Base-by-base conservation (phyloP, 306 rosid genomes). In the Castanopsis chinensis region DNA sequence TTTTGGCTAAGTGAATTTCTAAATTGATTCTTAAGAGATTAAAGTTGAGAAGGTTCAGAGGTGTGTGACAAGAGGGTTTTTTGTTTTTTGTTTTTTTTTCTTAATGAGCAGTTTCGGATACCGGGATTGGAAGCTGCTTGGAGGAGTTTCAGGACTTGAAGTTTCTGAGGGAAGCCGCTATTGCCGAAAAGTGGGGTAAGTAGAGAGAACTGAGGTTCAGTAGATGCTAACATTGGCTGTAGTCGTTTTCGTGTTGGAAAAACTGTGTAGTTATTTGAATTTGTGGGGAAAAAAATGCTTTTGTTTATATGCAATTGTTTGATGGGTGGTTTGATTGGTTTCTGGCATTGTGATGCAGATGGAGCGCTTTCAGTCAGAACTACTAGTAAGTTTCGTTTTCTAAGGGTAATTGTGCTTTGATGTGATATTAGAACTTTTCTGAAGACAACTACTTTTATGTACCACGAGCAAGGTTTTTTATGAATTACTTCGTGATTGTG, bases 281-380 rank as follows among this genome's bases (percentile, higher is more conserved):
- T 56, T 74, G 55, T 43, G 41, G 56, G 18, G 28, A 37, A 2
- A 37, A 2, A 65, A 43, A 49, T 49, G 53, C 4, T 3, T 49
- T 49, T 12, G 1, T 68, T 23, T 41, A 32, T 41, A 54, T 1
- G 17, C 69, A 3, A 67, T 12, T 19, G 19, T 73, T 76, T 77
- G 63, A 77, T 73, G 69, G 11, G 15, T 25, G 68, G 67, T 37
- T 76, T 37, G 32, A 68, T 68, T n/a, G 53, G 37, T 59, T 53
- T 54, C 35, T 9, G 25, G 25, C 68, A 69, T 84, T 77, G 28
- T 78, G 35, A 64, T 77, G 88, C 96, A 95, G 99, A 90, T 79
- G 99, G 94, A 87, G 19, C 87, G 80, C 88, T 95, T 77, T 85
- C 84, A 27, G 87, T 95, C 73, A 91, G 87, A 84, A 90, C 97